These are phyloP conservation scores for Oryza longistaminata DNA, from an alignment of 176 grass and related monocot genomes.

Conservation along the genomic window DNA sequence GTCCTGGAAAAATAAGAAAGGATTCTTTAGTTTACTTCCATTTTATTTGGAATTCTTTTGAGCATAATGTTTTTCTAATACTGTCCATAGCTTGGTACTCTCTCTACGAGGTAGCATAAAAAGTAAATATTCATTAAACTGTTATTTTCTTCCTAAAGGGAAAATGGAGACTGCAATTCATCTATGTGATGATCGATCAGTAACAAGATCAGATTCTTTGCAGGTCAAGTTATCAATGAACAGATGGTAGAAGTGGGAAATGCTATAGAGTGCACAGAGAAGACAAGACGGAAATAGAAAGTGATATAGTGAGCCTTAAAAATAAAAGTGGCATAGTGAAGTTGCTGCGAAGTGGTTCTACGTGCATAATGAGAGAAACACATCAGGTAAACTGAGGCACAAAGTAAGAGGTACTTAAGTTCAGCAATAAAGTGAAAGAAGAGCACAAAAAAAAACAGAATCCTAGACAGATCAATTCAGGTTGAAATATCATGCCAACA, in stretches of 20 bases:
- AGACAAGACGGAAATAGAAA: background rate
- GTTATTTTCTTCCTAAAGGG: background rate
- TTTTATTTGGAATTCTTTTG: conserved; percentile 12
- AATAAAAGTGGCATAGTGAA: background rate
- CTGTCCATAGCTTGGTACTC: background rate
- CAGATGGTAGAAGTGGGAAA: background rate
- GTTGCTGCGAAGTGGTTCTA: background rate
- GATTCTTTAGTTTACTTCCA: background rate
- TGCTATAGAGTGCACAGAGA: background rate
- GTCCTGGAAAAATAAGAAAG: background rate
- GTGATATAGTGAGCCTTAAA: background rate
- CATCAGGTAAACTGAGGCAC: background rate
- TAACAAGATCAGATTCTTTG: conserved; percentile 1
- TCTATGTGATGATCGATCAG: background rate
- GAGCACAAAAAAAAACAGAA: background rate
- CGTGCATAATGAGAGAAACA: background rate
- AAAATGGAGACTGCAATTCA: background rate
- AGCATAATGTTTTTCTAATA: background rate
- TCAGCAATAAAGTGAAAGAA: background rate
- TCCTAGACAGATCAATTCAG: background rate
- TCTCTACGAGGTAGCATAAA: background rate
- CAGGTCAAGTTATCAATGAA: background rate
- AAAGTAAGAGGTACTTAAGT: background rate
- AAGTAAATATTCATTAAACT: background rate
- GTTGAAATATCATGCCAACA: background rate